phyloP scores from a whole-genome alignment of 345 rosid species.

The Syzygium aqueum region DNA sequence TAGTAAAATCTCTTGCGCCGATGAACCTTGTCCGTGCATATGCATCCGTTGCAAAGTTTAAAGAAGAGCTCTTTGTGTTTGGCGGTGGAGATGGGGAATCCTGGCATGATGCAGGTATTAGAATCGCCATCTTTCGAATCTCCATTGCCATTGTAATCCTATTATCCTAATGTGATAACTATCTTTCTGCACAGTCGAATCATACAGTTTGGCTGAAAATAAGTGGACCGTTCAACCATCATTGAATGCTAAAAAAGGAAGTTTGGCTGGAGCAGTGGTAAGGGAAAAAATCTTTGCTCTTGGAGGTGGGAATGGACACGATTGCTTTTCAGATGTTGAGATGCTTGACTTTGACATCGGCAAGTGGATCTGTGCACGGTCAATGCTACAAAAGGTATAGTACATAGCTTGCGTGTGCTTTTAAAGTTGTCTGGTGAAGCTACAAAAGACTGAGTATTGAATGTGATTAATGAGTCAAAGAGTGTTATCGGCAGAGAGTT shows the following conservation, averaged over 20 bases:
- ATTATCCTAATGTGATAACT: neutral
- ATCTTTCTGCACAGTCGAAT: conserved; percentile 42
- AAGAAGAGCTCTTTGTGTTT: conserved; percentile 43
- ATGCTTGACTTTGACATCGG: conserved; percentile 72
- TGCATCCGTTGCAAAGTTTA: conserved; percentile 49
- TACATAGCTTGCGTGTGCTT: neutral
- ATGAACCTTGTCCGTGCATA: conserved; percentile 54
- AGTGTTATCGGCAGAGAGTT: neutral
- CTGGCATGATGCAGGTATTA: conserved; percentile 62
- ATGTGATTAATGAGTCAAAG: neutral
- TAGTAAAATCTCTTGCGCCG: conserved; percentile 33
- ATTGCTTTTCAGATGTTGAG: conserved; percentile 61
- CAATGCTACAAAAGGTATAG: conserved; percentile 61
- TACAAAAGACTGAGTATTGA: neutral
- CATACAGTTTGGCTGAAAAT: conserved; percentile 41
- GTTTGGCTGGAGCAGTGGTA: conserved; percentile 53
- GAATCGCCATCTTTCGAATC: conserved; percentile 1
- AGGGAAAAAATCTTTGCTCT: conserved; percentile 49
- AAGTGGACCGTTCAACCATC: conserved; percentile 52
- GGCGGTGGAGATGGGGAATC: conserved; percentile 53
- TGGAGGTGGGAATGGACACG: conserved; percentile 59
- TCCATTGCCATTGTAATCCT: neutral
- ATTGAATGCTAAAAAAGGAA: conserved; percentile 38
- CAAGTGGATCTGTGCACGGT: conserved; percentile 49
- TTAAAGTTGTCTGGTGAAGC: neutral